Conservation (phyloP, 306 rosid species). For the Quercus berberidifolia region DNA sequence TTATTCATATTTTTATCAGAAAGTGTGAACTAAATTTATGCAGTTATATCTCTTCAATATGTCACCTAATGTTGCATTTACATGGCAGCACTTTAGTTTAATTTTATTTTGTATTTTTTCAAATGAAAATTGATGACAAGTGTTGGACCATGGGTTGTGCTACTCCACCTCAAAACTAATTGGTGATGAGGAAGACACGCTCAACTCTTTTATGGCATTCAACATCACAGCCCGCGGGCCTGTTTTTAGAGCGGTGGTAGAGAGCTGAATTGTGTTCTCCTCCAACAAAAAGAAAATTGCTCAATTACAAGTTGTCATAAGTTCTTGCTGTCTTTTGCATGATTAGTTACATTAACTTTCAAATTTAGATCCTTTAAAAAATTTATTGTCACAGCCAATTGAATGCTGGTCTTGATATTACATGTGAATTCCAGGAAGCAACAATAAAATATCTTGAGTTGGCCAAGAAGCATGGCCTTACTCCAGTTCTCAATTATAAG, state of each 20-base stretch:
- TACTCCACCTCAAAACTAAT: too few relatives aligned
- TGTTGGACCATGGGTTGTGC: too few relatives aligned
- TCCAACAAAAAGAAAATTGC: not conserved
- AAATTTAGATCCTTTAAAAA: not conserved
- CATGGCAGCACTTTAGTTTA: not conserved
- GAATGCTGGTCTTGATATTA: not conserved
- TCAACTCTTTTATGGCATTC: too few relatives aligned
- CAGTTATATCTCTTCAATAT: not conserved
- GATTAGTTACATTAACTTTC: not conserved
- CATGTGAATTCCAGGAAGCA: constrained; percentile 61
- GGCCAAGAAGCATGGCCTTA: constrained; percentile 67
- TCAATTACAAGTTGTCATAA: not conserved
- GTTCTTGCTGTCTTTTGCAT: not conserved
- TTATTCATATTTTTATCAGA: not conserved
- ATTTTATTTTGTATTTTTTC: not conserved
- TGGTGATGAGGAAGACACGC: too few relatives aligned
- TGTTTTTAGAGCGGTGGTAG: too few relatives aligned
- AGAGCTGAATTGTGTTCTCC: too few relatives aligned
- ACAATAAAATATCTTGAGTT: constrained; percentile 52
- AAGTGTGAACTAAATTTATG: not conserved
- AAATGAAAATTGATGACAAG: too few relatives aligned
- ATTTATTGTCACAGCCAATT: not conserved
- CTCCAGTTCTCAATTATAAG: not conserved
- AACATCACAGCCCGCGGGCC: too few relatives aligned
- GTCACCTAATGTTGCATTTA: not conserved